phyloP scores from a whole-genome alignment of 2,329 filamentous ascomycete genomes.

The Penicillium sp. region DNA sequence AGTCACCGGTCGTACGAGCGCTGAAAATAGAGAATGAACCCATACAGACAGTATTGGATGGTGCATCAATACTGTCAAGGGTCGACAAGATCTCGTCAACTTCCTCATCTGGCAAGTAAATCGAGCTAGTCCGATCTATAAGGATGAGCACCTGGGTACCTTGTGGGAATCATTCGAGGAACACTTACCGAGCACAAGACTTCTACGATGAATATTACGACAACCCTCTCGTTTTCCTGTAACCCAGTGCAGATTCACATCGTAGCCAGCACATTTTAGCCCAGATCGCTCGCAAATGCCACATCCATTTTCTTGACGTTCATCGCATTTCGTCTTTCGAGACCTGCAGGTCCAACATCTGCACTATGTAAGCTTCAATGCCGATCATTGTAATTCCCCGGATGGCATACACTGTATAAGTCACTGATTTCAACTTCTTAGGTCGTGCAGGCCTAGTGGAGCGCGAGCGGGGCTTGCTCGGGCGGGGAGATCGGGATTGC shows the following conservation, averaged over 20 bases:
- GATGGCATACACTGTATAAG: neutral
- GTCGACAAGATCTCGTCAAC: slow-evolving; percentile 3
- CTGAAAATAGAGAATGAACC: slow-evolving; percentile 8
- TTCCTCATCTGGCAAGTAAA: neutral
- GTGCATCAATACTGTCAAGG: neutral
- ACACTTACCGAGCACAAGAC: slow-evolving; percentile 3
- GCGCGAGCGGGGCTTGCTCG: neutral
- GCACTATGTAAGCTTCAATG: neutral
- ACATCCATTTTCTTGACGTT: slow-evolving; percentile 11
- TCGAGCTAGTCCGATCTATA: slow-evolving; percentile 2
- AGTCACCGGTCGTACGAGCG: too few species aligned
- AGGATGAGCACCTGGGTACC: neutral
- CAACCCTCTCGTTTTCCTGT: neutral
- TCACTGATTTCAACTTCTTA: neutral
- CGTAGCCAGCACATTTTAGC: slow-evolving; percentile 10
- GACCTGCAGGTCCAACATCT: slow-evolving; percentile 16
- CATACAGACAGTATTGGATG: neutral
- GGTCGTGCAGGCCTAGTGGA: neutral
- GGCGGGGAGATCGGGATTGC: neutral
- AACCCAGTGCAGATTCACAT: slow-evolving; percentile 8
- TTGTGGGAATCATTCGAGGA: neutral
- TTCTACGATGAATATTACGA: neutral
- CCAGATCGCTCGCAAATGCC: slow-evolving; percentile 7
- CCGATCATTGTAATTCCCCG: neutral
- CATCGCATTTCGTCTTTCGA: slow-evolving; percentile 14